These are phyloP conservation scores for Aspergillus brasiliensis DNA, from an alignment of 2,329 filamentous ascomycete species.

Conservation along the genomic window DNA sequence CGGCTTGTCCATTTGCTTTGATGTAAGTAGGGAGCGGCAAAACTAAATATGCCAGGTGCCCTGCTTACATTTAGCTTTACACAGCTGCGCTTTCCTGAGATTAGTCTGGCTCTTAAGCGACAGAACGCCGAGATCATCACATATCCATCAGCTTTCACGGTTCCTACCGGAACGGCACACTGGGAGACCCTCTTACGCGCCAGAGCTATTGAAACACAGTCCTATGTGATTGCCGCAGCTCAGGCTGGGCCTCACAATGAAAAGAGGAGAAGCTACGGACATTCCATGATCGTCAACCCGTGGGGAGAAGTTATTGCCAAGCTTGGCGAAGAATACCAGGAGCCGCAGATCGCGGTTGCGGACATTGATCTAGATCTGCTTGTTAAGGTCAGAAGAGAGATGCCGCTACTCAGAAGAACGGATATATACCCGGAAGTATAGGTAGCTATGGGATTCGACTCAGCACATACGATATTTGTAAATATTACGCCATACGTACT, in stretches of 20 bases:
- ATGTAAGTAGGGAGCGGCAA: constrained; percentile 49
- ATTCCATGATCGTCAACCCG: constrained; percentile 81
- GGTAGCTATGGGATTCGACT: constrained; percentile 7
- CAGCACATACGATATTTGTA: not conserved
- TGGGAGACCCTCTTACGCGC: constrained; percentile 80
- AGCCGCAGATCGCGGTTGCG: constrained; percentile 52
- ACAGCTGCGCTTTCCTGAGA: constrained; percentile 75
- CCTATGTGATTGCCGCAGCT: constrained; percentile 83
- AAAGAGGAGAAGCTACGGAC: constrained; percentile 79
- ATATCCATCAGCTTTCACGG: constrained; percentile 88
- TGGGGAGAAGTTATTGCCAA: constrained; percentile 77
- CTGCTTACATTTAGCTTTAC: not conserved
- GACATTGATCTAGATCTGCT: constrained; percentile 58
- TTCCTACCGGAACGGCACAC: constrained; percentile 80
- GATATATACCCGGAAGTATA: constrained; percentile 52
- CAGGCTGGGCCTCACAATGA: constrained; percentile 76
- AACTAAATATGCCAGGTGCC: not conserved
- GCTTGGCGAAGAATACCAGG: constrained; percentile 52
- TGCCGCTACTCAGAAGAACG: constrained; percentile 60
- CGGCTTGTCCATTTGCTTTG: constrained; percentile 85
- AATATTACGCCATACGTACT: not conserved
- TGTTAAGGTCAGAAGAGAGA: constrained; percentile 56
- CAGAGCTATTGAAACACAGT: constrained; percentile 85
- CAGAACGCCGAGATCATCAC: constrained; percentile 74
- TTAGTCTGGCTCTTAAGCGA: constrained; percentile 66